Evolutionary conservation across 768 basidiomycete genomes (phyloP).

Genomic region (Lactarius quietus): DNA sequence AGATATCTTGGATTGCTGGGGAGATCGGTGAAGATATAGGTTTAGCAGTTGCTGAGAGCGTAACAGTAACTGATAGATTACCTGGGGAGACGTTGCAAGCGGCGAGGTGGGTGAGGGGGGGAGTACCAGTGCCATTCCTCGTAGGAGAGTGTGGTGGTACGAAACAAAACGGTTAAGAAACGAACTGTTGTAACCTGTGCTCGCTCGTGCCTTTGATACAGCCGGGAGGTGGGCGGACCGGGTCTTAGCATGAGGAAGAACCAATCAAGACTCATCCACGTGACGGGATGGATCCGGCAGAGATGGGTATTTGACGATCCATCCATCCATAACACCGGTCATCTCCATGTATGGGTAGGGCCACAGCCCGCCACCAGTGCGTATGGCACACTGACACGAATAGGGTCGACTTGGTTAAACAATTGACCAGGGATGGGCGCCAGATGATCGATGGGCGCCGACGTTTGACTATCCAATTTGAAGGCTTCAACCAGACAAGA

Average conservation of each 20-base stretch:
- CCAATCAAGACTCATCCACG: constrained; percentile 19
- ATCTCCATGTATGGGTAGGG: not conserved
- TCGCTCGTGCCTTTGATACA: not conserved
- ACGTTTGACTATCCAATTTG: constrained; percentile 1
- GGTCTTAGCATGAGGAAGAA: not conserved
- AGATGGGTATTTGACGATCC: constrained; percentile 18
- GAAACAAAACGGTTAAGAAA: not conserved
- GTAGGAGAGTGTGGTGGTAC: constrained; percentile 6
- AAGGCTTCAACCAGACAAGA: not conserved
- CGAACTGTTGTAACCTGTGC: not conserved
- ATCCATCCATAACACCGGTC: not conserved
- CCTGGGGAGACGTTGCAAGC: constrained; percentile 1
- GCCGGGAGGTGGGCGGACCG: constrained; percentile 12
- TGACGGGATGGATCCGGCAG: constrained; percentile 14
- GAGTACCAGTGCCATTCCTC: constrained; percentile 5
- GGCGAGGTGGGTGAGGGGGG: not conserved
- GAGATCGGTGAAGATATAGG: not conserved
- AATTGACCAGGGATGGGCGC: constrained; percentile 13
- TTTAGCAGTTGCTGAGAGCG: not conserved
- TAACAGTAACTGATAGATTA: not conserved
- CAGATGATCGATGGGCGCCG: not conserved
- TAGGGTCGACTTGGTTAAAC: not conserved
- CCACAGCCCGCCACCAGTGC: not conserved
- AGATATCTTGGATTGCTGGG: constrained; percentile 3
- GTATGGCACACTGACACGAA: not conserved